A percentile compares a stretch with the other conserved stretches of the same genome.
Conservation (phyloP, 768 basidiomycete genomes). For the Suillus discolor region DNA sequence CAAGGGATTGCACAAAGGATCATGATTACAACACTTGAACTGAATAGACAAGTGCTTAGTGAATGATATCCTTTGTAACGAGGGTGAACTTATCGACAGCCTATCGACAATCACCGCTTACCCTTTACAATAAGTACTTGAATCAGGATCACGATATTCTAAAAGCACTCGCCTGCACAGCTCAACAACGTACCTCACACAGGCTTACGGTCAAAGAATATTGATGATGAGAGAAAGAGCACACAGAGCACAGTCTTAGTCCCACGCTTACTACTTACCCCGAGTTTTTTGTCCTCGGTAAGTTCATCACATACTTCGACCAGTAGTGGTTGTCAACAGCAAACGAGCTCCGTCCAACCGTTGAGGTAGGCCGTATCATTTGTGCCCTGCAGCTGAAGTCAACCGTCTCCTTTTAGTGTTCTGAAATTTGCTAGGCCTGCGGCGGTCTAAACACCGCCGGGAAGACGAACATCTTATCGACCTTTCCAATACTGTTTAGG, state of each 20-base stretch:
- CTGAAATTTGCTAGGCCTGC: neutral
- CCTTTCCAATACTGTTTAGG: neutral
- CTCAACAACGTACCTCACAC: neutral
- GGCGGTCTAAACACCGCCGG: no score
- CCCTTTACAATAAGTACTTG: neutral
- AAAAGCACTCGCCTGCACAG: neutral
- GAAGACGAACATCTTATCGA: neutral
- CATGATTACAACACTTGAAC: neutral
- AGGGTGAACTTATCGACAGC: neutral
- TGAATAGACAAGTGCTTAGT: no score
- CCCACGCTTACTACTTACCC: neutral
- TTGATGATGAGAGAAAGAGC: neutral
- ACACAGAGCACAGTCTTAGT: neutral
- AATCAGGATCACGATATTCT: neutral
- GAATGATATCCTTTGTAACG: neutral
- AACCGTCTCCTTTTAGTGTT: neutral
- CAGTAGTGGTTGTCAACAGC: neutral
- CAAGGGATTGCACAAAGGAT: neutral
- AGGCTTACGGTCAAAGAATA: neutral
- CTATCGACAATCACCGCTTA: neutral
- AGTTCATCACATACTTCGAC: neutral
- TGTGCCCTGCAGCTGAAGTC: neutral
- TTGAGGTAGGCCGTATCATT: neutral
- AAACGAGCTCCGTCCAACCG: neutral
- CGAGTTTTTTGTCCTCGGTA: neutral